These are phyloP conservation scores for Boletus rubroflammeus DNA, from an alignment of 768 basidiomycete species.

Conservation along the genomic window DNA sequence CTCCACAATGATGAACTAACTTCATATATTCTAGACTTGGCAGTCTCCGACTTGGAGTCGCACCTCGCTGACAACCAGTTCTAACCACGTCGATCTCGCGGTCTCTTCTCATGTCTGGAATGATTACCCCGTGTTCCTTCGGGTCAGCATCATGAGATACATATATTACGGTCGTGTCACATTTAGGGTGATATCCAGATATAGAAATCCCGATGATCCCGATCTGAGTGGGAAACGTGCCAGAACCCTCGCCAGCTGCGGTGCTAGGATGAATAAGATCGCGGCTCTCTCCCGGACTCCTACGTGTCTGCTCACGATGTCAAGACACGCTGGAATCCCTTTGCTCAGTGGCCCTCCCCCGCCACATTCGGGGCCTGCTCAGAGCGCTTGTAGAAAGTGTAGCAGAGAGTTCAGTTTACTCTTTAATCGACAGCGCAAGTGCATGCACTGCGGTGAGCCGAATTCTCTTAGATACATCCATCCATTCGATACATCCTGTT, in stretches of 20 bases:
- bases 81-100: too few species aligned
- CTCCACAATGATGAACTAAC: too few species aligned
- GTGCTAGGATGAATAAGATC: not conserved
- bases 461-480: not conserved
- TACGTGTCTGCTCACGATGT: constrained; percentile 10
- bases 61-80: not conserved
- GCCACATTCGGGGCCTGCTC: constrained; percentile 25
- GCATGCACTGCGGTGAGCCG: constrained; percentile 71
- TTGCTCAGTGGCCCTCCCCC: constrained; percentile 68
- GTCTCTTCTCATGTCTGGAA: not conserved
- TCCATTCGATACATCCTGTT: not conserved
- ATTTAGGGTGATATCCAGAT: not conserved
- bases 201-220: constrained; percentile 18
- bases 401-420: constrained; percentile 68
- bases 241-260: not conserved
- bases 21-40: too few species aligned
- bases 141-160: not conserved
- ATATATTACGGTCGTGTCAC: too few species aligned
- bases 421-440: constrained; percentile 59
- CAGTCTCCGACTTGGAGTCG: too few species aligned
- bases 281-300: not conserved
- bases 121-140: not conserved
- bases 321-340: constrained; percentile 49
- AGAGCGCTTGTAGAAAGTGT: constrained; percentile 59
- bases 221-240: constrained; percentile 3